A percentile compares a stretch with the other conserved stretches of the same genome.
Conservation (phyloP, 148 eudicot genomes). For the Chenopodium berlandieri region DNA sequence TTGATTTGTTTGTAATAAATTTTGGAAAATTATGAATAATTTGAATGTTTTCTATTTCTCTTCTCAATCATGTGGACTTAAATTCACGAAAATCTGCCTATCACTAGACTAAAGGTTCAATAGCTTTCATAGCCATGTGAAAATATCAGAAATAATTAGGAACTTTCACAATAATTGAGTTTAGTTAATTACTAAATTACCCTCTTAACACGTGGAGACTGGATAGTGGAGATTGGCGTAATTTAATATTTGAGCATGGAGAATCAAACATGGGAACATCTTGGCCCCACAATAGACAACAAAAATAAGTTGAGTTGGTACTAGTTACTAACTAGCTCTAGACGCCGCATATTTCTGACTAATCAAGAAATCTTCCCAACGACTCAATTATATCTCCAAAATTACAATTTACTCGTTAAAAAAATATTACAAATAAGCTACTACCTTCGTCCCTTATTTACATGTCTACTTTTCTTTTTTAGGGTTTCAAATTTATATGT, state of each 20-base stretch:
- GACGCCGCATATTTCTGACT: conserved; percentile 30
- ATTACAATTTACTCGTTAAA: too few relatives aligned
- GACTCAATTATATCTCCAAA: not conserved
- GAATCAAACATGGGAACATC: not conserved
- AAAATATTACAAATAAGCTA: too few relatives aligned
- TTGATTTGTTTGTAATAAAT: too few relatives aligned
- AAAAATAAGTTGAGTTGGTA: not conserved
- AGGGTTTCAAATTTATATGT: too few relatives aligned
- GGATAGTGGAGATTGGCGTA: not conserved
- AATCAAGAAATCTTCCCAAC: not conserved
- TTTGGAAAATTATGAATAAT: not conserved
- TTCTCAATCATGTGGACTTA: not conserved
- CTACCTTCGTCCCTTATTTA: too few relatives aligned
- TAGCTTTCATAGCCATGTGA: conserved; percentile 19
- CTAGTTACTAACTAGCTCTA: conserved; percentile 10
- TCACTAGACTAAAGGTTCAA: not conserved
- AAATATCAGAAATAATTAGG: conserved; percentile 13
- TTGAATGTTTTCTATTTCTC: not conserved
- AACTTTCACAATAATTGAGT: conserved; percentile 12
- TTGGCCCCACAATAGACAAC: not conserved
- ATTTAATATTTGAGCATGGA: not conserved
- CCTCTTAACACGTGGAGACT: conserved; percentile 15
- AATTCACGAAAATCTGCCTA: not conserved
- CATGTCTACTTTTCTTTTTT: too few relatives aligned
- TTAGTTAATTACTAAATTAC: conserved; percentile 14